phyloP scores from a whole-genome alignment of 345 rosid species.

The Populus tremula region DNA sequence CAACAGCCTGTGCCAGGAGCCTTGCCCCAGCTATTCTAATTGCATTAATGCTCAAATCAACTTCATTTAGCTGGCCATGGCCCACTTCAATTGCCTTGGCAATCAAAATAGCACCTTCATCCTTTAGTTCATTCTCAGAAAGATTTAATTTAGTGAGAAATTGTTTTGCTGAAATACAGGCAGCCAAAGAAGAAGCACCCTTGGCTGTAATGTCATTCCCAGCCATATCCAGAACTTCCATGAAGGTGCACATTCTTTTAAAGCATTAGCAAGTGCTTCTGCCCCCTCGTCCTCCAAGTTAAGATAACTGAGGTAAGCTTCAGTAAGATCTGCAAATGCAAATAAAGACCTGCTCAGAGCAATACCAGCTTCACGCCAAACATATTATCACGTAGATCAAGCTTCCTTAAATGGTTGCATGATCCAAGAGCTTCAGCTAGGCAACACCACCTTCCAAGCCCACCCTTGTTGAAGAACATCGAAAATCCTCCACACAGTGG shows the following conservation, averaged over 20 bases:
- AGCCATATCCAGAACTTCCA: slow-evolving; percentile 80
- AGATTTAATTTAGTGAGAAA: slow-evolving; percentile 62
- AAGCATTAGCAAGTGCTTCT: slow-evolving; percentile 57
- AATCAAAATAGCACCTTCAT: slow-evolving; percentile 58
- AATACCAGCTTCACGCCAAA: slow-evolving; percentile 72
- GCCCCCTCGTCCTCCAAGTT: slow-evolving; percentile 85
- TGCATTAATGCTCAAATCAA: slow-evolving; percentile 31
- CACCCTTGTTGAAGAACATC: slow-evolving; percentile 89
- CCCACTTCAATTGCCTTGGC: slow-evolving; percentile 32
- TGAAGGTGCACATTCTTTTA: slow-evolving; percentile 66
- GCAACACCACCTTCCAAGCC: slow-evolving; percentile 75
- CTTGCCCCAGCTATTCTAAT: slow-evolving; percentile 36
- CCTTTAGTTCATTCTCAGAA: slow-evolving; percentile 88
- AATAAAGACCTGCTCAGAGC: slow-evolving; percentile 62
- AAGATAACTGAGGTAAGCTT: slow-evolving; percentile 75
- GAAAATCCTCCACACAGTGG: slow-evolving; percentile 65
- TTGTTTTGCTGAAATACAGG: slow-evolving; percentile 60
- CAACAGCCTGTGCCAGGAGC: slow-evolving; percentile 30
- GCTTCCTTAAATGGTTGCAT: slow-evolving; percentile 63
- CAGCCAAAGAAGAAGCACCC: slow-evolving; percentile 58
- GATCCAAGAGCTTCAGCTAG: slow-evolving; percentile 69
- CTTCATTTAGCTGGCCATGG: slow-evolving; percentile 31
- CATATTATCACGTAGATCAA: slow-evolving; percentile 90
- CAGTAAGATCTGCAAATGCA: slow-evolving; percentile 55
- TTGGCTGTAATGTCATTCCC: slow-evolving; percentile 81